Percentiles rank a stretch among this genome's conserved stretches.
phyloP scores from a whole-genome alignment of 2,329 filamentous ascomycete species.

The Sporothrix inflata region DNA sequence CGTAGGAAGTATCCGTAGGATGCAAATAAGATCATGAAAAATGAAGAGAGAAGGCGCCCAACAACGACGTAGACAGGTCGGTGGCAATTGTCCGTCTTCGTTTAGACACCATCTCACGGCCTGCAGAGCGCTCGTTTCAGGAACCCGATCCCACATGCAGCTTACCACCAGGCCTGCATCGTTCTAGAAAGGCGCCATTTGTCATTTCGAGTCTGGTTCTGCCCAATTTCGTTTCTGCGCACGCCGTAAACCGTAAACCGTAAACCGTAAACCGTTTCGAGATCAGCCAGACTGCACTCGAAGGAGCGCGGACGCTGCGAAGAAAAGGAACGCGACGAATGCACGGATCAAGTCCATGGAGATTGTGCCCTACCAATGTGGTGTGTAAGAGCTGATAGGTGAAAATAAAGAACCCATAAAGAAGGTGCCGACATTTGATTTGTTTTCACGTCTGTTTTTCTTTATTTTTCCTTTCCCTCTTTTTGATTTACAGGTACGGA shows the following conservation, averaged over 20 bases:
- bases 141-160: slow-evolving; percentile 9
- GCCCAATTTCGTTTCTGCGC: slow-evolving; percentile 15
- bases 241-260: neutral
- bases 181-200: neutral
- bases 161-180: slow-evolving; percentile 5
- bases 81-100: no score
- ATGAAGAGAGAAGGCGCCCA: neutral
- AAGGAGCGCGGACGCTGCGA: neutral
- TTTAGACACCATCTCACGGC: neutral
- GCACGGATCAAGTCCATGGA: slow-evolving; percentile 4
- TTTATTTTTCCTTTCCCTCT: neutral
- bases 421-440: slow-evolving; percentile 4
- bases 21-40: neutral
- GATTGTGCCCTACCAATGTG: neutral
- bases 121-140: slow-evolving; percentile 18
- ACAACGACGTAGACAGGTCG: neutral
- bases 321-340: neutral
- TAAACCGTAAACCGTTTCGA: neutral
- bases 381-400: slow-evolving; percentile 20
- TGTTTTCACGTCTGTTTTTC: neutral
- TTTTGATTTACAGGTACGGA: no score
- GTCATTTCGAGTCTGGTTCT: neutral
- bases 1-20: neutral
- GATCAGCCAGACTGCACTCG: neutral
- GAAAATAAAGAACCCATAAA: slow-evolving; percentile 17